These are phyloP conservation scores for Cladophialophora bantiana DNA, from an alignment of 2,329 filamentous ascomycete species.

Conservation along the genomic window DNA sequence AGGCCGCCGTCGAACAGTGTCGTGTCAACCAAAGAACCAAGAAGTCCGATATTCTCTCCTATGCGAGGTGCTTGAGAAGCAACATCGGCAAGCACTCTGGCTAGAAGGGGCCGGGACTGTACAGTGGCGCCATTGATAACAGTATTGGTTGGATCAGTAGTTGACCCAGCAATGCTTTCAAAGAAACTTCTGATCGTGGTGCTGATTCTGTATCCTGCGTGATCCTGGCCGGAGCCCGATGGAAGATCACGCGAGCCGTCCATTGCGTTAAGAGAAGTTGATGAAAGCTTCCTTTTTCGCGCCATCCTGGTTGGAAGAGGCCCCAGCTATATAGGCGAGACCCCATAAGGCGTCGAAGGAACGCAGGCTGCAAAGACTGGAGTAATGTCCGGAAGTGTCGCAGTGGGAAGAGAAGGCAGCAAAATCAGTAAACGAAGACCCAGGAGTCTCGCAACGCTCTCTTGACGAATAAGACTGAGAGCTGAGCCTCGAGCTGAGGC, in stretches of 20 bases:
- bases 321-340: conserved; percentile 28
- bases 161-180: conserved; percentile 34
- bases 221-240: conserved; percentile 14
- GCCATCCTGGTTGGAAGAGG: conserved; percentile 18
- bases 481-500: conserved; percentile 36
- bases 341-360: conserved; percentile 20
- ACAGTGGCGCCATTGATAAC: conserved; percentile 39
- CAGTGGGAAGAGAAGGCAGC: conserved; percentile 18
- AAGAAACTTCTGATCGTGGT: conserved; percentile 33
- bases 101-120: conserved; percentile 32
- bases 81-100: conserved; percentile 35
- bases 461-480: conserved; percentile 25
- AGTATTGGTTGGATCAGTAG: conserved; percentile 38
- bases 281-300: conserved; percentile 32
- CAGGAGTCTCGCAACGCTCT: conserved; percentile 18
- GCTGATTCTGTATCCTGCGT: conserved; percentile 23
- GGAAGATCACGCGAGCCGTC: conserved; percentile 24
- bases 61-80: conserved; percentile 39
- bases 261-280: conserved; percentile 33
- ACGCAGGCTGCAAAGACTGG: conserved; percentile 8
- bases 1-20: conserved; percentile 40
- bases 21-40: conserved; percentile 39
- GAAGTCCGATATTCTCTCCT: conserved; percentile 37
- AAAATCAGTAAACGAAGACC: conserved; percentile 15
- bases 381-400: conserved; percentile 6